Evolutionary conservation across 1,284 basidiomycete species (phyloP), one percentile per base, ranked within the genome.

Genomic region (Waitea zeae): DNA sequence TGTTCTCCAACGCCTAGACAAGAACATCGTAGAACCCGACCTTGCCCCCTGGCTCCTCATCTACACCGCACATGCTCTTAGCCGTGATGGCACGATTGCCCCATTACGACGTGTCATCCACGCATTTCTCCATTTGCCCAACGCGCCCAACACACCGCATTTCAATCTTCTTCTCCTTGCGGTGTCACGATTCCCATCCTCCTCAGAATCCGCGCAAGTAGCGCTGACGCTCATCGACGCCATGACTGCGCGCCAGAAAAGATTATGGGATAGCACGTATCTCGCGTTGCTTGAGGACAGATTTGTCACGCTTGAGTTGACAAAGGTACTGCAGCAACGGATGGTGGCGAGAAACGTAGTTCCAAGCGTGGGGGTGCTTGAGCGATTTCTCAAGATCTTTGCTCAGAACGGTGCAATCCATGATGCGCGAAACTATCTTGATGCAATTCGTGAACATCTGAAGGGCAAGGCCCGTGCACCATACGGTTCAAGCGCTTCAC

Each of bases 141-240:
- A 60, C 7, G 39, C 43, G 12, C 38, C 53, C 28, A 49, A 51
- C 0, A 38, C 51, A 1, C 50, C 59, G 22, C 58, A 73, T 40
- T 68, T 67, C 53, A 69, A 74, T 41, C 54, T 65, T 31, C 49
- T 79, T 33, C 60, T 80, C 5, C 62, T 61, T 27, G 58, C 67
- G 2, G 49, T 78, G 28, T 53, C 67, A 0, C 46, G 50, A 38
- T 54, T 61, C 29, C 54, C 62, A 1, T 46, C 53, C n/a, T 63
- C 64, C 0, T 44, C 48, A 0, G 54, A 61, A 5, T 54, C 53
- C 4, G 56, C 62, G 2, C 47, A 56, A 12, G 49, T 58, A 26
- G 55, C 60, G 1, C 42, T 66, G 4, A 39, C 52, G 0, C 33
- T 76, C 12, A 46, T 77, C 26, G 49, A 50, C 27, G 48, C 58